Conservation (phyloP, 164 flowering plant species). For the Aristolochia californica region DNA sequence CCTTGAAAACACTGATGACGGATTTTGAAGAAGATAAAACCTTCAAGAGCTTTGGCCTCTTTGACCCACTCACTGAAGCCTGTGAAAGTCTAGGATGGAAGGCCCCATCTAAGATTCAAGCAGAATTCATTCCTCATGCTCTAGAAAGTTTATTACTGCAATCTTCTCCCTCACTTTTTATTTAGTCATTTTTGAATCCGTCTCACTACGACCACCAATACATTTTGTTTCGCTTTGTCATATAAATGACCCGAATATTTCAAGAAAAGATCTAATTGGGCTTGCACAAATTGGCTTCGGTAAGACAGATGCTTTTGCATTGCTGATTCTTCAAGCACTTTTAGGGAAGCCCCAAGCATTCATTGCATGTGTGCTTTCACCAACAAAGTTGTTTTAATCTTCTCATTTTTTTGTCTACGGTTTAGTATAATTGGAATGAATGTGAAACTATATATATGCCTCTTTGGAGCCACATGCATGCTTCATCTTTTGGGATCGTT, state of each 20-base stretch:
- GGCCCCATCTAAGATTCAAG: conserved; percentile 67
- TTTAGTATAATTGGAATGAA: no score
- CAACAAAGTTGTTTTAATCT: conserved; percentile 44
- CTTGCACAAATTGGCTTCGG: conserved; percentile 95
- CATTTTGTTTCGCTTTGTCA: not conserved
- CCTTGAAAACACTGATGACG: conserved; percentile 7
- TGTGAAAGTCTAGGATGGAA: conserved; percentile 70
- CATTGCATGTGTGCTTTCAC: conserved; percentile 80
- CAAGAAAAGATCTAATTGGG: conserved; percentile 80
- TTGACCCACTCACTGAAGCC: conserved; percentile 54
- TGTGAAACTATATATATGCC: no score
- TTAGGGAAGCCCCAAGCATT: conserved; percentile 47
- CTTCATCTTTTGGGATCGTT: no score
- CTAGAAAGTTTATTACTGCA: conserved; percentile 37
- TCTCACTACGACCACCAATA: not conserved
- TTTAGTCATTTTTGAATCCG: not conserved
- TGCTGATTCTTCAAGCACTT: conserved; percentile 75
- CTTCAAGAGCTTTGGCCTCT: conserved; percentile 53
- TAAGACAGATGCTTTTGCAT: conserved; percentile 91
- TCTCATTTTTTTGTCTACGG: not conserved
- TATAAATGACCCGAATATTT: not conserved
- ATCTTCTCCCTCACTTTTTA: not conserved
- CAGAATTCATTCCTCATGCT: conserved; percentile 71
- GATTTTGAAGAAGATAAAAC: conserved; percentile 33
- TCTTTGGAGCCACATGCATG: no score